phyloP scores from a whole-genome alignment of 1,139 yeast species.

The Lodderomyces parapsilosis region DNA sequence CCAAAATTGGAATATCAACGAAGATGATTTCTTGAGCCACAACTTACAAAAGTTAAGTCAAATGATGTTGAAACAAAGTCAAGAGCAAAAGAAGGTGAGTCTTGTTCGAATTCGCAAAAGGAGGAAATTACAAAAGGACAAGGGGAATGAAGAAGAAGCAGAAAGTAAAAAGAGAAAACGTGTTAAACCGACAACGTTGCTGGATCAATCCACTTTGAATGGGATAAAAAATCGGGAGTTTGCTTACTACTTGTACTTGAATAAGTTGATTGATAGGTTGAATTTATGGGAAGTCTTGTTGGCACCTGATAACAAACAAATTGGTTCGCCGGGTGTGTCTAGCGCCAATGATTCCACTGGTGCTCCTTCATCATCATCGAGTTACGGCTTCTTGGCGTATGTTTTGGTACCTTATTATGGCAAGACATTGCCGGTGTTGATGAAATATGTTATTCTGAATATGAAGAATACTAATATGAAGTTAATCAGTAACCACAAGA shows the following conservation, averaged over 20 bases:
- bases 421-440: conserved; percentile 46
- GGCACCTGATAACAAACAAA: not conserved
- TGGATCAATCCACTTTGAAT: not conserved
- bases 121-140: conserved; percentile 23
- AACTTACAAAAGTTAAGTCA: conserved; percentile 17
- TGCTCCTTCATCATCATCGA: no score
- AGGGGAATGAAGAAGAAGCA: conserved; percentile 34
- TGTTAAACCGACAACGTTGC: not conserved
- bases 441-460: conserved; percentile 47
- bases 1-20: conserved; percentile 23
- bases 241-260: conserved; percentile 26
- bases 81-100: conserved; percentile 22
- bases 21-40: conserved; percentile 24
- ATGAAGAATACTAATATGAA: conserved; percentile 50
- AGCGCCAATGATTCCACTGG: no score
- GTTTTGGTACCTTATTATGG: conserved; percentile 56
- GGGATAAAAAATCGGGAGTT: not conserved
- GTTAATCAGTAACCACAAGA: conserved; percentile 7
- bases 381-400: conserved; percentile 51
- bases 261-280: conserved; percentile 51
- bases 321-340: no score
- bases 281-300: conserved; percentile 55
- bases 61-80: conserved; percentile 21
- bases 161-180: conserved; percentile 8
- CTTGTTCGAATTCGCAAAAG: conserved; percentile 27